A percentile compares a stretch with the other conserved stretches of the same genome.
Evolutionary conservation across 495 filamentous ascomycete genomes (phyloP).

Genomic region (Filosporella fistucella): DNA sequence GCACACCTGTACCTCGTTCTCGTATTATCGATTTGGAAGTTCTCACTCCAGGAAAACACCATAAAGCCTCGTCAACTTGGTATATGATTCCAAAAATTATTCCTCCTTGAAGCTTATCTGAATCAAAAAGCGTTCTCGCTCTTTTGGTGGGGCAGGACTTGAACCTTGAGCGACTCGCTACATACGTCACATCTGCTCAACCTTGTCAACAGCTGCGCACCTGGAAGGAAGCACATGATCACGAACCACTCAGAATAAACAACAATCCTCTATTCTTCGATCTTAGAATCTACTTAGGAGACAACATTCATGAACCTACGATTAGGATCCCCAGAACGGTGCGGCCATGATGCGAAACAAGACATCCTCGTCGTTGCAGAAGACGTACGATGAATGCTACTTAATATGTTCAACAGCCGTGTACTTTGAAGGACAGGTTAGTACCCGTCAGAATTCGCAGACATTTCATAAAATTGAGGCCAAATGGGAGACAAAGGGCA

Average conservation of each 20-base stretch:
- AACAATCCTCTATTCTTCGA: no score
- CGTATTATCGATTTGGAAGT: no score
- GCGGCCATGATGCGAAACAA: conserved; percentile 66
- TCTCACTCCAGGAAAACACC: no score
- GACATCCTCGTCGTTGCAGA: conserved; percentile 77
- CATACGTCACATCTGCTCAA: conserved; percentile 2
- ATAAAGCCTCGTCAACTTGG: no score
- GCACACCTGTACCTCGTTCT: no score
- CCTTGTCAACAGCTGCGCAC: no score
- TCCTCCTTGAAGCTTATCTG: no score
- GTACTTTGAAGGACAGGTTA: conserved; percentile 88
- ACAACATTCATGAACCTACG: conserved; percentile 11
- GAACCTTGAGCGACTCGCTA: no score
- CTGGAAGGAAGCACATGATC: conserved; percentile 15
- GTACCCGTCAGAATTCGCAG: not conserved
- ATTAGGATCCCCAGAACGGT: not conserved
- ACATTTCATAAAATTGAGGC: not conserved
- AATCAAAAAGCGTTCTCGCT: no score
- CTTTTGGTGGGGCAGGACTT: no score
- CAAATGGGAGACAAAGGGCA: not conserved
- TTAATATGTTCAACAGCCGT: conserved; percentile 90
- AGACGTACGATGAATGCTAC: conserved; percentile 96
- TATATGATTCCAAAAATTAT: no score
- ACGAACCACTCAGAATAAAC: not conserved
- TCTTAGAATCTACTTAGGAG: no score